Evolutionary conservation across 2,329 filamentous ascomycete species (phyloP), one percentile per base, ranked within the genome.

Genomic region (Mollisiaceae sp.): DNA sequence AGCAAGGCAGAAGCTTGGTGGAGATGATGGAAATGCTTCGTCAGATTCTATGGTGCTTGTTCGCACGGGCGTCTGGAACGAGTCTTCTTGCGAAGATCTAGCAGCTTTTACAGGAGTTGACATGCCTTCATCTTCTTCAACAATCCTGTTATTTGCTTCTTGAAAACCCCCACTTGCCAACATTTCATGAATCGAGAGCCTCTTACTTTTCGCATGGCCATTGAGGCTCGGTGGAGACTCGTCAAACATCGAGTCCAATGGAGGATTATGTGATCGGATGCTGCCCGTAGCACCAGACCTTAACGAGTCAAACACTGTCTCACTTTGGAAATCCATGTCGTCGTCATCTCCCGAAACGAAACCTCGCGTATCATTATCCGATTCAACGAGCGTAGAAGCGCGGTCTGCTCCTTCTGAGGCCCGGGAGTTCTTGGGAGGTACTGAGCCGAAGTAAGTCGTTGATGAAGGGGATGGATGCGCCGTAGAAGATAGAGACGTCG

Each of bases 241-340:
- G 77, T 94, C 91, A 77, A 93, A 94, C 82, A 93, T 91, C 27
- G 88, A 91, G 74, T 93, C 91, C 59, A 93, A 80, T 18, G 91
- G 90, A 35, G 89, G 90, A 74, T 92, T 88, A 56, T 88, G 84
- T 39, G 87, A 86, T 66, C 88, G 86, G 62, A 85, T 83, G 67
- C 88, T 90, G 67, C 85, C 84, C 11, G 90, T 92, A 45, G 85
- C 89, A 66, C 85, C 83, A 18, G 91, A 93, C 61, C 90, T 88
- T 70, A 93, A 79, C 36, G 91, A 93, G 79, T 94, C 91, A 77
- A 88, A 93, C 63, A 91, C 83, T 20, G 88, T 91, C 72, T 94
- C 91, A 76, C 90, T 93, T 78, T 88, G 89, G 73, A 90, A 87
- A 75, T 93, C 91, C n/a, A 87, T 89, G 72, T 93, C 91, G 72